Evolutionary conservation across 1,139 yeast species (phyloP).

Genomic region (Candida glucosophila): DNA sequence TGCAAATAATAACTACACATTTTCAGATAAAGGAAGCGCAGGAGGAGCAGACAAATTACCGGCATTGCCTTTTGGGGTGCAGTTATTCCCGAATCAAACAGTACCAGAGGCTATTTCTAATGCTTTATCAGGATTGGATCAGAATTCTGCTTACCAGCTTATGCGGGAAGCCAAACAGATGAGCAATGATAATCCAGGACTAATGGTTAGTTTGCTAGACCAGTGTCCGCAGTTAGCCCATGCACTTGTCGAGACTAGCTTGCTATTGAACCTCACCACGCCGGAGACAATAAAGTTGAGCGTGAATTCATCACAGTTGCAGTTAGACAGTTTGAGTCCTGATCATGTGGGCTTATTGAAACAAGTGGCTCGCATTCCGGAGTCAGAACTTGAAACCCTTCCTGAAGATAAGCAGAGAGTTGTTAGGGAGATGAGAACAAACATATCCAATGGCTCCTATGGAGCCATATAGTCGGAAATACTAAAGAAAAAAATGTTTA

Average conservation of each 20-base stretch:
- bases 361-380: conserved; percentile 51
- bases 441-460: conserved; percentile 38
- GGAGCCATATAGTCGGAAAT: conserved; percentile 17
- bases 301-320: conserved; percentile 23
- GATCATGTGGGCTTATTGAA: conserved; percentile 47
- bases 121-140: conserved; percentile 51
- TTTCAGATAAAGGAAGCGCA: conserved; percentile 8
- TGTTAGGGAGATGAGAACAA: conserved; percentile 30
- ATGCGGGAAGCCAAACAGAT: conserved; percentile 58
- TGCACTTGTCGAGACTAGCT: conserved; percentile 70
- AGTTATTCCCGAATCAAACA: conserved; percentile 43
- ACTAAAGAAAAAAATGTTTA: too few relatives aligned
- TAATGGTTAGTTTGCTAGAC: conserved; percentile 55
- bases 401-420: conserved; percentile 49
- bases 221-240: conserved; percentile 74
- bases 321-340: conserved; percentile 34
- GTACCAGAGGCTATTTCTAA: conserved; percentile 56
- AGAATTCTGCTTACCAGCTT: conserved; percentile 44
- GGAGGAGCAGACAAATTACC: conserved; percentile 26
- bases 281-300: conserved; percentile 45
- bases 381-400: conserved; percentile 52
- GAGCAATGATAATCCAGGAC: conserved; percentile 51
- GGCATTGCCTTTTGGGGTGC: conserved; percentile 40
- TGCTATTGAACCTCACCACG: conserved; percentile 50
- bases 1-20: conserved; percentile 32